phyloP scores from a whole-genome alignment of 2,329 filamentous ascomycete genomes.

The Epichloe baconii region DNA sequence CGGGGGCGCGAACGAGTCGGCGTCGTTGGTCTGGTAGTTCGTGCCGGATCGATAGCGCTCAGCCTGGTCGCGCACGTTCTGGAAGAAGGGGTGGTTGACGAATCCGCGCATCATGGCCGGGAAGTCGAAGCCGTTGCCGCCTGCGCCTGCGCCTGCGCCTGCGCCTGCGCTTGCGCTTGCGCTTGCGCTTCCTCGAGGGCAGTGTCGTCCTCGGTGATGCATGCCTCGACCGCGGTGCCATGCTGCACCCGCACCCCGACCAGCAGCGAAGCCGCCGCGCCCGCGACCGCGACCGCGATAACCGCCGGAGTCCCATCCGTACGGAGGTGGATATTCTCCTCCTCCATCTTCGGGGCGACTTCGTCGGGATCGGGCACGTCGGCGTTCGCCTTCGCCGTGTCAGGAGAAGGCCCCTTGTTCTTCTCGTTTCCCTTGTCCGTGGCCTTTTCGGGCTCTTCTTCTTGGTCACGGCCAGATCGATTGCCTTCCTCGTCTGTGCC shows the following conservation, averaged over 20 bases:
- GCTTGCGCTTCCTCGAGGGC: background rate
- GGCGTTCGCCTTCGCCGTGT: slow-evolving; percentile 15
- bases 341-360: slow-evolving; percentile 18
- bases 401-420: slow-evolving; percentile 23
- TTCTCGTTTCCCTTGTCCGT: slow-evolving; percentile 19
- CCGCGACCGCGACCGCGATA: slow-evolving; percentile 8
- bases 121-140: slow-evolving; percentile 19
- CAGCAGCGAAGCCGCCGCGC: slow-evolving; percentile 8
- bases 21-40: slow-evolving; percentile 4
- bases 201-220: slow-evolving; percentile 5
- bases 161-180: no score
- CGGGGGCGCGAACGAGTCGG: slow-evolving; percentile 44
- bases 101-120: slow-evolving; percentile 26
- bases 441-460: slow-evolving; percentile 11
- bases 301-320: slow-evolving; percentile 10
- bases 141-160: no score
- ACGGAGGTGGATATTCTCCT: slow-evolving; percentile 9
- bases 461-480: background rate
- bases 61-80: slow-evolving; percentile 26
- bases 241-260: slow-evolving; percentile 11
- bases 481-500: background rate
- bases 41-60: slow-evolving; percentile 11
- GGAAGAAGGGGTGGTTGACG: slow-evolving; percentile 29
- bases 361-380: slow-evolving; percentile 13
- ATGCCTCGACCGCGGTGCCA: slow-evolving; percentile 14